Percentiles rank a stretch among this genome's conserved stretches.
Conservation (phyloP, 768 basidiomycete genomes). For the Hysterangium stoloniferum region DNA sequence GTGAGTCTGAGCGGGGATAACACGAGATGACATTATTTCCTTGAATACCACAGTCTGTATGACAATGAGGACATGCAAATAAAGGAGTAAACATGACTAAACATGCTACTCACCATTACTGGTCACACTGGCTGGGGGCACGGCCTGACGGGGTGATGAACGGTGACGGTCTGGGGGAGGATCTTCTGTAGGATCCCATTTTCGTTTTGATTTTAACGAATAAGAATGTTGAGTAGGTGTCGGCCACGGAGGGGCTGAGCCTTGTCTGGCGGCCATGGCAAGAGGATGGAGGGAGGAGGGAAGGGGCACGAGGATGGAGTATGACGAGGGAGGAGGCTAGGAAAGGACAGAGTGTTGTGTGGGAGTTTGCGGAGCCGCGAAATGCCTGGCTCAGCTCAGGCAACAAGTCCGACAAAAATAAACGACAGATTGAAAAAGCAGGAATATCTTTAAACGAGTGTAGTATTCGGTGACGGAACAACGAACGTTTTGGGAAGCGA, state of each 20-base stretch:
- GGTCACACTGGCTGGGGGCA: background rate
- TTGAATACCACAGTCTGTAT: conserved; percentile 21
- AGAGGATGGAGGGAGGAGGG: conserved; percentile 1
- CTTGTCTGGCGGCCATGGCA: conserved; percentile 8
- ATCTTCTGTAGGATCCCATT: background rate
- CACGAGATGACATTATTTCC: conserved; percentile 74
- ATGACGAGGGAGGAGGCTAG: background rate
- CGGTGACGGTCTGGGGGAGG: background rate
- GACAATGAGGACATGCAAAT: background rate
- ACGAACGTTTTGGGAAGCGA: too few relatives aligned
- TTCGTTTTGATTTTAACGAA: background rate
- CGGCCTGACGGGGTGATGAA: background rate
- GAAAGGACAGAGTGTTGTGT: too few relatives aligned
- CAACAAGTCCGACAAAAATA: background rate
- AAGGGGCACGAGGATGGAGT: conserved; percentile 1
- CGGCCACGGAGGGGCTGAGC: conserved; percentile 5
- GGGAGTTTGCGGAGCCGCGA: conserved; percentile 7
- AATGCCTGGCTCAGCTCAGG: conserved; percentile 1
- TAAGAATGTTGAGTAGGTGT: background rate
- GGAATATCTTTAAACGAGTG: background rate
- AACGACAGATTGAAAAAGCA: background rate
- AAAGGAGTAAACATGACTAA: background rate
- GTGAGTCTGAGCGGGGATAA: conserved; percentile 50
- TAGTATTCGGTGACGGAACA: background rate
- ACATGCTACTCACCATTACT: conserved; percentile 1